Evolutionary conservation across 371 early-diverging fungal species (phyloP), one percentile per base, ranked within the genome.

Genomic region (Mortierella sp.): DNA sequence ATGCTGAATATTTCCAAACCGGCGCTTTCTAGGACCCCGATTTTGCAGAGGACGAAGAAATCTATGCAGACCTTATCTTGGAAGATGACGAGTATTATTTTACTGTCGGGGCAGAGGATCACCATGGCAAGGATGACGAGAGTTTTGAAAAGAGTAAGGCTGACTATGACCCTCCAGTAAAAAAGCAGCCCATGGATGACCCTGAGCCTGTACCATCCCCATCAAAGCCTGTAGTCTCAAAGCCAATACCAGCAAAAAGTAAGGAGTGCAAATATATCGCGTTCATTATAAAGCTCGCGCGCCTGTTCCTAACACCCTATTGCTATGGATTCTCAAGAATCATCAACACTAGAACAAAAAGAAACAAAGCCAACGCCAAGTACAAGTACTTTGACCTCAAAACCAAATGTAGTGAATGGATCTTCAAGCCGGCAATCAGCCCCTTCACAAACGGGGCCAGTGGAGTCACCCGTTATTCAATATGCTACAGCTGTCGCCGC

Each of bases 1-100:
- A 22, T 68, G 11, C 12, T 4, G 9, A 6, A 14, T 6, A 6
- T 35, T 18, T 18, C 60, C 37, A 22, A 62, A 20, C 20, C 5
- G 1, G 5, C 5, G 40, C 8, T 24, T 9, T 28, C 8, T 54
- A 72, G 72, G 96, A 97, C 10, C 93, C 92, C 11, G 95, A 95
- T 74, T 97, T 96, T 86, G 93, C 90, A 43, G 98, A 97, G 77
- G 94, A 97, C 70, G 97, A 96, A 70, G 90, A 85, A 49, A 90
- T 98, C 18, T 98, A 98, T 84, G 97, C 97, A 68, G 96, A 96
- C n/a, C 83, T 98, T 70, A 91, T 94, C 79, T 86, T 98, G 63
- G 95, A 95, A 67, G 96, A 96, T 59, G 96, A 94, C 62, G 94
- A 96, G 40, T 94, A 94, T 69, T 84, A 92, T 16, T 94, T 87